phyloP scores from a whole-genome alignment of 768 basidiomycete genomes.

The Tephrocybe sp. region DNA sequence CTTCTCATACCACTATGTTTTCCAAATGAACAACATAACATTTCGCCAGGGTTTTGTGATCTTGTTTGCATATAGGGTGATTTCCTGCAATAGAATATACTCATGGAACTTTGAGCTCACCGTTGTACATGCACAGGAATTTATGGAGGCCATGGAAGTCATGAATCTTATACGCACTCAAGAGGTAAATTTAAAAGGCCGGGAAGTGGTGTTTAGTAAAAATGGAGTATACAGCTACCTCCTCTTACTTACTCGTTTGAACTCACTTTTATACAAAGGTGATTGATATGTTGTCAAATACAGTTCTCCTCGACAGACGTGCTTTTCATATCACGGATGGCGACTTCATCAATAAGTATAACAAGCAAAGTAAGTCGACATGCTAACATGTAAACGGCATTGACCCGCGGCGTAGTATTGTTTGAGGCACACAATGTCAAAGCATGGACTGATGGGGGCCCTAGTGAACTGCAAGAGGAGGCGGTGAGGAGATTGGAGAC shows the following conservation, averaged over 20 bases:
- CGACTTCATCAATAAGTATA: conserved; percentile 33
- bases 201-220: not conserved
- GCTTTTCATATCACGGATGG: conserved; percentile 33
- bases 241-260: not conserved
- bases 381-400: too few species aligned
- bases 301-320: conserved; percentile 39
- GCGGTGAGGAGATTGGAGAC: conserved; percentile 25
- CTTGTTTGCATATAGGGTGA: conserved; percentile 27
- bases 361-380: conserved; percentile 37
- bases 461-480: conserved; percentile 31
- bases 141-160: conserved; percentile 1
- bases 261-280: not conserved
- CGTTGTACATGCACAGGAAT: too few species aligned
- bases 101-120: too few species aligned
- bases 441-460: conserved; percentile 34
- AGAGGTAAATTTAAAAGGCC: not conserved
- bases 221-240: not conserved
- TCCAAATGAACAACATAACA: too few species aligned
- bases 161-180: not conserved
- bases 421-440: conserved; percentile 25
- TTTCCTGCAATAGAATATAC: too few species aligned
- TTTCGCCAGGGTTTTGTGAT: conserved; percentile 37
- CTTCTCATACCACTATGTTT: not conserved
- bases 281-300: conserved; percentile 19
- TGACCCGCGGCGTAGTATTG: conserved; percentile 16